Conservation (phyloP, 192 early-diverging fungal genomes). For the Podila epigama region DNA sequence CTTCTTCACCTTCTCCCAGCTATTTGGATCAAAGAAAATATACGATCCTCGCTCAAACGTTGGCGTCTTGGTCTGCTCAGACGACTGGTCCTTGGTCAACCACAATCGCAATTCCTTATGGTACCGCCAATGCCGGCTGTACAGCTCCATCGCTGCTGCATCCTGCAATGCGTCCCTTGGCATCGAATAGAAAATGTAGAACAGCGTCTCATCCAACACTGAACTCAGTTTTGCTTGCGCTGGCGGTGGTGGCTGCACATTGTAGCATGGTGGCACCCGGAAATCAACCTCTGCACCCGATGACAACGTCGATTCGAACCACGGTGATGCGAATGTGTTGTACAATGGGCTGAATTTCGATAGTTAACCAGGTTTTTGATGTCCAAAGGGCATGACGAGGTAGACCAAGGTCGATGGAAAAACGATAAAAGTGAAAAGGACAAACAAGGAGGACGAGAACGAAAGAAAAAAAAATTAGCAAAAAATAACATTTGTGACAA, state of each 20-base stretch:
- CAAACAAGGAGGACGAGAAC: background rate
- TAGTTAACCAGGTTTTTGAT: too few species aligned
- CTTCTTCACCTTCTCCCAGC: slow-evolving; percentile 90
- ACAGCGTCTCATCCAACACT: slow-evolving; percentile 92
- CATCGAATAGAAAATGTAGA: slow-evolving; percentile 97
- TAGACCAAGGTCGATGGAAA: background rate
- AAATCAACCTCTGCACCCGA: slow-evolving; percentile 85
- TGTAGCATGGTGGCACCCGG: slow-evolving; percentile 87
- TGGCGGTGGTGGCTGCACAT: slow-evolving; percentile 72
- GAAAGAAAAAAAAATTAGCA: slow-evolving; percentile 6
- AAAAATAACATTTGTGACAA: background rate
- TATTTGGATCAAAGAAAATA: slow-evolving; percentile 91
- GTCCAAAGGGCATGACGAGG: too few species aligned
- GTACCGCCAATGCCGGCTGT: slow-evolving; percentile 94
- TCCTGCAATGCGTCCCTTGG: slow-evolving; percentile 94
- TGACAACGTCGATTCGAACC: slow-evolving; percentile 75
- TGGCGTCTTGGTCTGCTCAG: slow-evolving; percentile 65
- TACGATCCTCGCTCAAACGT: slow-evolving; percentile 86
- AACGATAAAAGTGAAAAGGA: background rate
- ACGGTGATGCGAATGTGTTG: slow-evolving; percentile 90
- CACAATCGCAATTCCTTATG: slow-evolving; percentile 95
- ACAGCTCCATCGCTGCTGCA: slow-evolving; percentile 92
- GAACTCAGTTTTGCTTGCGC: slow-evolving; percentile 75
- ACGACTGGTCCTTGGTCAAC: slow-evolving; percentile 83
- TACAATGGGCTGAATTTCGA: slow-evolving; percentile 68